Evolutionary conservation across 2,329 filamentous ascomycete genomes (phyloP), one percentile per base, ranked within the genome.

Genomic region (Colletotrichum sp.): DNA sequence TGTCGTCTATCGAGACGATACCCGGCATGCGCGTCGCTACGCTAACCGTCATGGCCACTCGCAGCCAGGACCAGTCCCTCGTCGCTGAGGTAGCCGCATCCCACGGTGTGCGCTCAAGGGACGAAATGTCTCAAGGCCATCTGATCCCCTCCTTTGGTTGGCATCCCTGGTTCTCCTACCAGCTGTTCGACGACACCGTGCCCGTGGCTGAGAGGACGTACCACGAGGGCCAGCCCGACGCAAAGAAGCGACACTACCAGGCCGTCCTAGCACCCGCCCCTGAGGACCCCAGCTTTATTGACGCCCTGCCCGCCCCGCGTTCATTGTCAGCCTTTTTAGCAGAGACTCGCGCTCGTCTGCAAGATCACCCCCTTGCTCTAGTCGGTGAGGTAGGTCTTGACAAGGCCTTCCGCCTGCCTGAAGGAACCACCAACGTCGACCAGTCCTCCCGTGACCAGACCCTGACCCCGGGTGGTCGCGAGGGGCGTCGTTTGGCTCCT

Each of bases 131-230:
- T 52, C 64, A 72, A 8, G 80, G 83, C 16, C 52, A 79, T 21
- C 66, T 88, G 67, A 80, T 96, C 5, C 94, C 95, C 0, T 92
- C 92, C n/a, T 96, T 96, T 84, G 95, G 95, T 24, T 96, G 94
- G 94, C 95, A 97, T 82, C 95, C 95, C 1, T 97, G 95, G 95
- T 96, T 96, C 83, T 94, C 94, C 2, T 88, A 96, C 82, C 92
- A 95, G 78, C 89, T 97, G 80, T 95, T 92, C 81, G 90, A 93
- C 80, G 92, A 95, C 82, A 83, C 81, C 5, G 52, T 67, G 10
- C 68, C 70, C 24, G 81, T 81, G 48, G 34, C 81, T 34, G 79
- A 80, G 63, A 81, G 83, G 36, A 87, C 86, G 0, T 88, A 86
- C 74, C 82, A 83, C 70, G 72, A 80, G 69, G 34, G 71, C 24